phyloP scores from a whole-genome alignment of 176 grass and related monocot species.

The Musa itinerans region DNA sequence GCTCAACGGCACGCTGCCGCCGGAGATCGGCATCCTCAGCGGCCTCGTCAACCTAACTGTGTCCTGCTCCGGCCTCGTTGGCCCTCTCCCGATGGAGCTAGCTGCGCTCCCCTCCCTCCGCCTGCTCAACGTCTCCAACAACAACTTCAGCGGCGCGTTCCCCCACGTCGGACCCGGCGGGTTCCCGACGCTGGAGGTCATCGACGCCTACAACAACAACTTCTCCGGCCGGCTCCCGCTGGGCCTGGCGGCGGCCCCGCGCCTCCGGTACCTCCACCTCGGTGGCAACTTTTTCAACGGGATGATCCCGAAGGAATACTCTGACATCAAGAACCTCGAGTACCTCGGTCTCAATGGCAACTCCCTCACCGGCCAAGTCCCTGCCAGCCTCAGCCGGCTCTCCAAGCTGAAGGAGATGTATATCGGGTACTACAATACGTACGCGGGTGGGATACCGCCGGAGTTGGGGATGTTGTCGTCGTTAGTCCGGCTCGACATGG shows the following conservation, averaged over 20 bases:
- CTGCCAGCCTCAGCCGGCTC: slow-evolving; percentile 24
- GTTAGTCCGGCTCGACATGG: slow-evolving; percentile 55
- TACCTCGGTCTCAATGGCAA: slow-evolving; percentile 84
- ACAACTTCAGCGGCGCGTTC: slow-evolving; percentile 50
- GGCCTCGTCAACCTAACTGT: slow-evolving; percentile 57
- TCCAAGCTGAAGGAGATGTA: slow-evolving; percentile 29
- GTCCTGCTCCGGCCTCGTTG: slow-evolving; percentile 31
- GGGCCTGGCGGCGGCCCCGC: background rate
- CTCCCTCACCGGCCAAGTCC: slow-evolving; percentile 32
- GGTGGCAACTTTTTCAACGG: slow-evolving; percentile 82
- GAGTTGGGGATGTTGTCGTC: slow-evolving; percentile 36
- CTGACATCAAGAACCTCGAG: slow-evolving; percentile 32
- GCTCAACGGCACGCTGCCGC: slow-evolving; percentile 30
- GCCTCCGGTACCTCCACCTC: slow-evolving; percentile 54
- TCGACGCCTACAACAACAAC: slow-evolving; percentile 90
- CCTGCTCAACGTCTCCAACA: slow-evolving; percentile 75
- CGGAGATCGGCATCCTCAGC: slow-evolving; percentile 40
- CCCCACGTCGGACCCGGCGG: background rate
- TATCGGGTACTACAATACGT: slow-evolving; percentile 63
- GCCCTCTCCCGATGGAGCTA: slow-evolving; percentile 25
- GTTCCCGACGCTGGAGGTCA: slow-evolving; percentile 40
- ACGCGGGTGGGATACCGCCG: slow-evolving; percentile 55
- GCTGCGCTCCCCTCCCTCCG: slow-evolving; percentile 32
- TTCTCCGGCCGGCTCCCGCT: slow-evolving; percentile 49
- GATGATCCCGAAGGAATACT: slow-evolving; percentile 44